Conservation (phyloP, 306 rosid species). For the Dalbergia cochinchinensis region DNA sequence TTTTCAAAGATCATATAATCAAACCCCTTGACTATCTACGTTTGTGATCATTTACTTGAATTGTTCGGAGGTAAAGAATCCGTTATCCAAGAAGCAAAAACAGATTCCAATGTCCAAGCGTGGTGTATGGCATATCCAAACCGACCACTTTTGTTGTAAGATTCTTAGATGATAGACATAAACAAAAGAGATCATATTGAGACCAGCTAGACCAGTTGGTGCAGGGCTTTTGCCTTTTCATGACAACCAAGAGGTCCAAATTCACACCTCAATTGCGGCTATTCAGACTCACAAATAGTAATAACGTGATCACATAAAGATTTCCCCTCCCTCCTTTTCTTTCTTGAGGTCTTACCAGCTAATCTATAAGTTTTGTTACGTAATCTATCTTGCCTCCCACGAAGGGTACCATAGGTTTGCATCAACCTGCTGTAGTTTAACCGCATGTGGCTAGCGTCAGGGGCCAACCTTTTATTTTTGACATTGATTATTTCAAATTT, state of each 20-base stretch:
- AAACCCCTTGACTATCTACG: slow-evolving; percentile 5
- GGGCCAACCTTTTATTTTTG: background rate
- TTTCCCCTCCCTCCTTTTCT: background rate
- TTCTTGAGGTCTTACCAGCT: background rate
- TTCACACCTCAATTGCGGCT: slow-evolving; percentile 53
- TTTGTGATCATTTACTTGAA: background rate
- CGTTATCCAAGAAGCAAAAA: slow-evolving; percentile 24
- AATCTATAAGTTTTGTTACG: slow-evolving; percentile 14
- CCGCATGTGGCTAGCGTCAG: background rate
- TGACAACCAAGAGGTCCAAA: slow-evolving; percentile 46
- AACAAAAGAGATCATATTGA: slow-evolving; percentile 4
- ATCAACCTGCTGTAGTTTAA: background rate
- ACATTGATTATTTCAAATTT: slow-evolving; percentile 32
- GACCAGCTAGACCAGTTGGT: background rate
- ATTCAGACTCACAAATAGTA: slow-evolving; percentile 42
- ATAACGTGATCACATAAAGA: background rate
- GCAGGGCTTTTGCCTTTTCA: slow-evolving; percentile 53
- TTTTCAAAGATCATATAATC: slow-evolving; percentile 16
- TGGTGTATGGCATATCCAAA: background rate
- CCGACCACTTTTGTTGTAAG: slow-evolving; percentile 35
- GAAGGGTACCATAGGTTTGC: slow-evolving; percentile 33
- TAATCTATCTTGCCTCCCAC: slow-evolving; percentile 49
- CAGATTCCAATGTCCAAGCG: slow-evolving; percentile 33
- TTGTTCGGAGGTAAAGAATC: slow-evolving; percentile 30
- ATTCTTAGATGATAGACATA: slow-evolving; percentile 25